These are phyloP conservation scores for Nakazawaea wyomingensis DNA, from an alignment of 805 yeast genomes.

Conservation along the genomic window DNA sequence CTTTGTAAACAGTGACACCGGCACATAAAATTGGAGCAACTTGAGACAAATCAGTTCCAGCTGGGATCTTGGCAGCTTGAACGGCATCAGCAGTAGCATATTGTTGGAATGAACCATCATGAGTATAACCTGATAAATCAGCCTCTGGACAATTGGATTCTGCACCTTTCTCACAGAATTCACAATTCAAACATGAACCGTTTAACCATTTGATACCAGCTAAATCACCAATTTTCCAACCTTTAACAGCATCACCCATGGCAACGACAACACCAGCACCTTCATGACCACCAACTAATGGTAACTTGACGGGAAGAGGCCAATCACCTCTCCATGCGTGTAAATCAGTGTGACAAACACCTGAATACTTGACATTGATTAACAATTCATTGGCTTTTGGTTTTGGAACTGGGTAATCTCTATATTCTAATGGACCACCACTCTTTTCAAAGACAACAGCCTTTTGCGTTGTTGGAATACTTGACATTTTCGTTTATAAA, in stretches of 20 bases:
- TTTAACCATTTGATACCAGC: slow-evolving; percentile 66
- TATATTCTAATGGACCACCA: slow-evolving; percentile 43
- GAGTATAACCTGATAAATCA: slow-evolving; percentile 37
- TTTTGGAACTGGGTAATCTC: slow-evolving; percentile 50
- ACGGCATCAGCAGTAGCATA: slow-evolving; percentile 41
- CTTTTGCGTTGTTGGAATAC: slow-evolving; percentile 45
- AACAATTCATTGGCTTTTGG: slow-evolving; percentile 55
- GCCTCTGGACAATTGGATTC: slow-evolving; percentile 50
- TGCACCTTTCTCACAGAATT: slow-evolving; percentile 44
- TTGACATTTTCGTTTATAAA: background rate
- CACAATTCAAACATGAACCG: slow-evolving; percentile 58
- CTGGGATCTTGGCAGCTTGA: slow-evolving; percentile 37
- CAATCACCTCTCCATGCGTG: slow-evolving; percentile 70
- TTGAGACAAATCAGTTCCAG: slow-evolving; percentile 33
- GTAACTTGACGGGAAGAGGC: slow-evolving; percentile 53
- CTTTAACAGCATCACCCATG: slow-evolving; percentile 48
- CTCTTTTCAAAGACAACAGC: slow-evolving; percentile 46
- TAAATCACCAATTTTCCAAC: slow-evolving; percentile 53
- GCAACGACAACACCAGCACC: slow-evolving; percentile 65
- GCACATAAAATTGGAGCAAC: slow-evolving; percentile 60
- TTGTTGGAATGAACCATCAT: slow-evolving; percentile 44
- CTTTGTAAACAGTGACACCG: slow-evolving; percentile 66
- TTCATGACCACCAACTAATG: slow-evolving; percentile 64
- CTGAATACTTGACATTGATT: slow-evolving; percentile 56
- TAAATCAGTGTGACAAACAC: slow-evolving; percentile 62